Percentiles rank a stretch among this genome's conserved stretches.
phyloP scores from a whole-genome alignment of 73 alveolate species.

The Tetrahymena thermophila region DNA sequence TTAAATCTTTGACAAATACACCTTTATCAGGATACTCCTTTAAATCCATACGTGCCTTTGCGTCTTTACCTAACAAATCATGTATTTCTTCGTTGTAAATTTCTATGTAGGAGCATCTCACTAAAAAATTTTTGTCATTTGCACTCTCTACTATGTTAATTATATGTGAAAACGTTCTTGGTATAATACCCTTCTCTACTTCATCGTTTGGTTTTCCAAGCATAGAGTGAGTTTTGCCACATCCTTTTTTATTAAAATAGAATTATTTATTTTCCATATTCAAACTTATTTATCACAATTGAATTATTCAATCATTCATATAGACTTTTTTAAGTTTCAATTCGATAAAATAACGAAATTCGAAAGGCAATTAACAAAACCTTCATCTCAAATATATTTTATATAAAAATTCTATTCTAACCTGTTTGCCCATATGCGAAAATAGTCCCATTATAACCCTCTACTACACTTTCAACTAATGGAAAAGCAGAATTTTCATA shows the following conservation, averaged over 20 bases:
- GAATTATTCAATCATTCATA: background rate
- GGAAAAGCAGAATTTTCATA: conserved; percentile 96
- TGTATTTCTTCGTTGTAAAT: conserved; percentile 93
- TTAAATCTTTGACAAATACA: conserved; percentile 69
- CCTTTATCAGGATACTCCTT: conserved; percentile 88
- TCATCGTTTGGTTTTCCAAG: conserved; percentile 64
- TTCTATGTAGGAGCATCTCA: conserved; percentile 90
- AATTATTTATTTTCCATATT: background rate
- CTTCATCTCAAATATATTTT: too few species aligned
- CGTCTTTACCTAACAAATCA: conserved; percentile 74
- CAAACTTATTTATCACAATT: background rate
- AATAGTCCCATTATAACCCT: conserved; percentile 91
- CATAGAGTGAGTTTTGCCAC: conserved; percentile 94
- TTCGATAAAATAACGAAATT: background rate
- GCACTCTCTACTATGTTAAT: conserved; percentile 72
- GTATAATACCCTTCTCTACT: conserved; percentile 73
- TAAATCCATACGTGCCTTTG: conserved; percentile 61
- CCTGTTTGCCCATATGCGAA: conserved; percentile 79
- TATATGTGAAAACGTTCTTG: conserved; percentile 86
- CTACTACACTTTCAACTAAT: conserved; percentile 89
- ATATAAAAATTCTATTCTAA: background rate
- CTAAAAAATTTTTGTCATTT: conserved; percentile 76
- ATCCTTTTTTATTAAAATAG: conserved; percentile 13
- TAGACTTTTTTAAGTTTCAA: background rate
- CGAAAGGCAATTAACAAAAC: background rate